phyloP scores from a whole-genome alignment of 2,329 filamentous ascomycete species.

The Penicillium concentricum region DNA sequence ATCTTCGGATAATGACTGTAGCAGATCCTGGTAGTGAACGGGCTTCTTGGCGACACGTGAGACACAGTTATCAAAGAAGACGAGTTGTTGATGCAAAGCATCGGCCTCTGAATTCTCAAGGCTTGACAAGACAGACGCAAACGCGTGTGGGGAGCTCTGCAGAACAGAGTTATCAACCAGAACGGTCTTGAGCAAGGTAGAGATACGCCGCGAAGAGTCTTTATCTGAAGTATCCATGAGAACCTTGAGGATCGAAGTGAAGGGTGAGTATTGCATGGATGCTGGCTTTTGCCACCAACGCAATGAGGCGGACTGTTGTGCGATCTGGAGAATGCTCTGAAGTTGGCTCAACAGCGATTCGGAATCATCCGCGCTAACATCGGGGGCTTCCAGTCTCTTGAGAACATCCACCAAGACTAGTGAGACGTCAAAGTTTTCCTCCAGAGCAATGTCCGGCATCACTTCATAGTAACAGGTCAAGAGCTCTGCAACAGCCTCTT shows the following conservation, averaged over 20 bases:
- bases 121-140: slow-evolving; percentile 40
- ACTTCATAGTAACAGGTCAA: slow-evolving; percentile 82
- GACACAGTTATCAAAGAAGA: slow-evolving; percentile 83
- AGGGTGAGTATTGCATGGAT: slow-evolving; percentile 41
- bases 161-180: slow-evolving; percentile 40
- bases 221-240: slow-evolving; percentile 32
- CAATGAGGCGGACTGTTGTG: slow-evolving; percentile 77
- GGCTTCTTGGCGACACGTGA: slow-evolving; percentile 72
- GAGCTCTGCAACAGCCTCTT: slow-evolving; percentile 74
- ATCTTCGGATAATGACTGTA: slow-evolving; percentile 40
- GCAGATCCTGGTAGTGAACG: slow-evolving; percentile 71
- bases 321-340: slow-evolving; percentile 77
- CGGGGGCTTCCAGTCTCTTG: slow-evolving; percentile 54
- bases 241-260: slow-evolving; percentile 43
- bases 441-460: slow-evolving; percentile 73
- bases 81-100: slow-evolving; percentile 47
- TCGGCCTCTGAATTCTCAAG: slow-evolving; percentile 35
- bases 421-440: slow-evolving; percentile 86
- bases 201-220: slow-evolving; percentile 34
- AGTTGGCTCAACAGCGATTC: slow-evolving; percentile 69
- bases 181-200: slow-evolving; percentile 35
- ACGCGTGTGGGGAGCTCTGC: slow-evolving; percentile 31
- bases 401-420: slow-evolving; percentile 69
- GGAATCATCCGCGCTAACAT: slow-evolving; percentile 48
- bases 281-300: slow-evolving; percentile 78